Evolutionary conservation across 225 moss, liverwort and hornwort species (phyloP).

Genomic region (Marchantia paleacea): DNA sequence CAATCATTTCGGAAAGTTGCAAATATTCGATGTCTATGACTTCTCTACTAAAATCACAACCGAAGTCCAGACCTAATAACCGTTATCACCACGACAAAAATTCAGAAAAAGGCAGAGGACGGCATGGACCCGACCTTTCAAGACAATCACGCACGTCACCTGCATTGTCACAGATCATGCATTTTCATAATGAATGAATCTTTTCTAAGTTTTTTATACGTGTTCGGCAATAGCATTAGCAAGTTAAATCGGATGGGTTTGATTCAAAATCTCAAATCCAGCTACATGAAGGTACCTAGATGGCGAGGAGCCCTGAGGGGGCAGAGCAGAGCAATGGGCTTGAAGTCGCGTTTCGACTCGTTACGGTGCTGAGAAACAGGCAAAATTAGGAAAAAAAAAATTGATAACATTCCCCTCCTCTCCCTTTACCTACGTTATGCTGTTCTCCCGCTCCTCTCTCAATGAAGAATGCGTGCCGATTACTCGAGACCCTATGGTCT

Average conservation of each 20-base stretch:
- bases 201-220: background rate
- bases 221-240: background rate
- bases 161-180: background rate
- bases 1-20: background rate
- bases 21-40: background rate
- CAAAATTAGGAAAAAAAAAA: background rate
- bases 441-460: background rate
- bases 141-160: no score
- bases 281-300: background rate
- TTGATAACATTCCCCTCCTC: background rate
- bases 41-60: background rate
- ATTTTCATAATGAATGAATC: background rate
- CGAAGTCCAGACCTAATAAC: background rate
- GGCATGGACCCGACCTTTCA: no score
- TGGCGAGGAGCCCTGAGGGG: background rate
- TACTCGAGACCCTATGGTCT: background rate
- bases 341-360: background rate
- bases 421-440: background rate
- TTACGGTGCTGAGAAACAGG: background rate
- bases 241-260: background rate
- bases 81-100: background rate
- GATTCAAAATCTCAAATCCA: background rate
- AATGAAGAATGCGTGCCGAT: background rate
- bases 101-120: background rate
- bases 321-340: background rate